Conservation (phyloP, 75 land plant genomes). For the Cupressus sempervirens region DNA sequence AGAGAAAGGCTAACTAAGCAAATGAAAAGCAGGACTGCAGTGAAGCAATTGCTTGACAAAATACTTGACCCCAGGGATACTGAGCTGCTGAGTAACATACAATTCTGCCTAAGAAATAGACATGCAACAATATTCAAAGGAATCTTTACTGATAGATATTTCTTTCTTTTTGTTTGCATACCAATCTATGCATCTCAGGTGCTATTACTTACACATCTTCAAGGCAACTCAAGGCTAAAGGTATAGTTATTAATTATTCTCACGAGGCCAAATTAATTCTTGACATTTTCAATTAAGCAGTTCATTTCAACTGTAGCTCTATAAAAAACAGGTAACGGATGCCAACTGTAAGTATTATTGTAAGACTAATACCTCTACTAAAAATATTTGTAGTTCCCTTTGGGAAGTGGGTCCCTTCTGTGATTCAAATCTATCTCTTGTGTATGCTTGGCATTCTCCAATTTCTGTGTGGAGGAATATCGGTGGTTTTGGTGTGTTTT, state of each 20-base stretch:
- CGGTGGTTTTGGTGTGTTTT: neutral
- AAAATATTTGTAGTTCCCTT: neutral
- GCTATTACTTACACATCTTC: neutral
- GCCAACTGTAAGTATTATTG: neutral
- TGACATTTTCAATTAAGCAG: too few relatives aligned
- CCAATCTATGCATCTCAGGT: neutral
- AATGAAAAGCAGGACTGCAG: too few relatives aligned
- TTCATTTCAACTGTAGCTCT: too few relatives aligned
- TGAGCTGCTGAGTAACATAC: neutral
- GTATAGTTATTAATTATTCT: neutral
- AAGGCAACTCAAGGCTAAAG: neutral
- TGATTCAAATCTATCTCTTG: neutral
- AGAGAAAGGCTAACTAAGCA: neutral
- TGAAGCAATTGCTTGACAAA: neutral
- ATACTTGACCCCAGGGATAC: neutral
- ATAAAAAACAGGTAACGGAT: neutral
- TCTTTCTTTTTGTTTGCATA: neutral
- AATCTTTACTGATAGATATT: neutral
- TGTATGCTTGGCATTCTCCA: neutral
- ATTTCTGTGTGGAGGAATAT: too few relatives aligned
- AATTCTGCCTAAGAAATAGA: neutral
- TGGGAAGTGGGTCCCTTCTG: neutral
- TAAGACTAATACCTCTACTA: neutral
- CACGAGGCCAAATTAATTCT: neutral
- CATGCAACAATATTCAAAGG: neutral